Evolutionary conservation across 2,329 filamentous ascomycete species (phyloP).

Genomic region (Penicillium frequentans): DNA sequence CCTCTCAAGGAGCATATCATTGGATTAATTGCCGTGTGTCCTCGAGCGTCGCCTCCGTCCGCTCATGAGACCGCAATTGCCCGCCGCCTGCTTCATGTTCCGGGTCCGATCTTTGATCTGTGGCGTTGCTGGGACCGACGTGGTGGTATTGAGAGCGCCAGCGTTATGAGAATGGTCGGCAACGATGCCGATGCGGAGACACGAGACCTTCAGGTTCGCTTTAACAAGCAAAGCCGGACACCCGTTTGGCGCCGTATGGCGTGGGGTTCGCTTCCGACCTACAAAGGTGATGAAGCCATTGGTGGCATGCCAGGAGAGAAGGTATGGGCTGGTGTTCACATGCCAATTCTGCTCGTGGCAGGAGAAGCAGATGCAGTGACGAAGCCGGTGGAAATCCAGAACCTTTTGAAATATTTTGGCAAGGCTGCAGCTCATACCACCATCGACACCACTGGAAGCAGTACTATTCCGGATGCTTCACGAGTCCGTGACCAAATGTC

Average conservation of each 20-base stretch:
- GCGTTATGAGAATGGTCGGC: constrained; percentile 71
- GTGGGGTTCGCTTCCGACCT: constrained; percentile 66
- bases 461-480: constrained; percentile 33
- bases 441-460: constrained; percentile 24
- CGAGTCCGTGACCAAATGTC: constrained; percentile 25
- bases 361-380: constrained; percentile 77
- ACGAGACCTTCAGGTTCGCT: constrained; percentile 44
- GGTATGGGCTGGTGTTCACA: constrained; percentile 69
- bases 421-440: constrained; percentile 26
- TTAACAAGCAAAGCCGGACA: constrained; percentile 79
- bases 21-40: constrained; percentile 80
- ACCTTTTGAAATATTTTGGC: constrained; percentile 57
- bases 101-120: constrained; percentile 67
- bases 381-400: constrained; percentile 67
- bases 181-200: constrained; percentile 41
- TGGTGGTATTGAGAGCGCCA: constrained; percentile 74
- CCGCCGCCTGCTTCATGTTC: constrained; percentile 65
- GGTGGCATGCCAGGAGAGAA: constrained; percentile 69
- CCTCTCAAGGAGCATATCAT: constrained; percentile 64
- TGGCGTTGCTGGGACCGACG: constrained; percentile 76
- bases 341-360: constrained; percentile 76
- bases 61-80: constrained; percentile 53
- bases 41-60: constrained; percentile 64
- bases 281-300: constrained; percentile 49
- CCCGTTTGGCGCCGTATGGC: constrained; percentile 81